phyloP scores from a whole-genome alignment of 495 filamentous ascomycete genomes.

The Penicillium turbatum region DNA sequence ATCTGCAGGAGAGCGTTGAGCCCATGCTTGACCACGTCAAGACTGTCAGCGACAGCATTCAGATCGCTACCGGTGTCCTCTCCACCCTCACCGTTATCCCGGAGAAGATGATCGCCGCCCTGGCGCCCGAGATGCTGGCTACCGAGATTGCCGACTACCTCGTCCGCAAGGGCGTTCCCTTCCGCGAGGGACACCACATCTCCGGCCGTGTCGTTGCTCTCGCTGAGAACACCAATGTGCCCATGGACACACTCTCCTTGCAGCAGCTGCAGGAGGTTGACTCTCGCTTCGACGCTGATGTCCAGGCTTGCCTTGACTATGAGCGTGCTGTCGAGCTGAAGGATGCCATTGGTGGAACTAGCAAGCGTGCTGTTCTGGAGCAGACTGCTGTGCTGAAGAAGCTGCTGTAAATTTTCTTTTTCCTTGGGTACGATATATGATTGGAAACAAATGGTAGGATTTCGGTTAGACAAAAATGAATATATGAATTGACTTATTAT shows the following conservation, averaged over 20 bases:
- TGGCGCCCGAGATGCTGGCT: slow-evolving; percentile 71
- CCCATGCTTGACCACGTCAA: slow-evolving; percentile 84
- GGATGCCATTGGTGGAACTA: slow-evolving; percentile 77
- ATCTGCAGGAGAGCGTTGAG: slow-evolving; percentile 87
- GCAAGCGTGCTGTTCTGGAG: slow-evolving; percentile 65
- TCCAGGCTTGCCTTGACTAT: slow-evolving; percentile 73
- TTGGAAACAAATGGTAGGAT: slow-evolving; percentile 2
- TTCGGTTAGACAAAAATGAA: slow-evolving; percentile 29
- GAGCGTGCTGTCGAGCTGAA: slow-evolving; percentile 83
- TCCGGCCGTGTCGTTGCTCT: slow-evolving; percentile 73
- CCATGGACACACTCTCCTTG: slow-evolving; percentile 73
- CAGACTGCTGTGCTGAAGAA: slow-evolving; percentile 71
- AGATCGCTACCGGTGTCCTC: slow-evolving; percentile 77
- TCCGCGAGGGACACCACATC: slow-evolving; percentile 83
- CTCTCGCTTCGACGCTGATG: slow-evolving; percentile 68
- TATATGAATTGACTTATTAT: background rate
- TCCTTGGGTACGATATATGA: slow-evolving; percentile 10
- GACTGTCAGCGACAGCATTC: slow-evolving; percentile 78
- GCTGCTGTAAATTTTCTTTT: slow-evolving; percentile 26
- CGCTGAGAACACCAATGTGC: slow-evolving; percentile 61
- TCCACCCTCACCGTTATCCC: slow-evolving; percentile 62
- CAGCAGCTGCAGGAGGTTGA: slow-evolving; percentile 72
- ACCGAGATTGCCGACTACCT: slow-evolving; percentile 89
- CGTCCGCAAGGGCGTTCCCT: slow-evolving; percentile 79
- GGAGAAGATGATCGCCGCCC: slow-evolving; percentile 72